Evolutionary conservation across 2,329 filamentous ascomycete genomes (phyloP).

Genomic region (Alternaria brassicae): DNA sequence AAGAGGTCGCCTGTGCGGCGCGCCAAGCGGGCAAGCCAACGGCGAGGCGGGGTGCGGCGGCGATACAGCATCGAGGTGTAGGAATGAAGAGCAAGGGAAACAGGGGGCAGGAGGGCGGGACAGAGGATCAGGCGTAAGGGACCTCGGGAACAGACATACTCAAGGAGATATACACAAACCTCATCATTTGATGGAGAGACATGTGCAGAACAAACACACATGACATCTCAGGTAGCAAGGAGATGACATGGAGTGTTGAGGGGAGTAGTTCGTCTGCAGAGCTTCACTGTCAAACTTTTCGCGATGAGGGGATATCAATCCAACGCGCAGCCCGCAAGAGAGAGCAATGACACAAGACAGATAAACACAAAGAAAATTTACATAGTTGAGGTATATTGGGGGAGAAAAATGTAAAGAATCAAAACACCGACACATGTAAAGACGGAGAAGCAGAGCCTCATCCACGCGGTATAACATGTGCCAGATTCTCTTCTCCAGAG

Average conservation of each 20-base stretch:
- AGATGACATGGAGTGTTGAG: neutral
- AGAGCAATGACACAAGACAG: conserved; percentile 47
- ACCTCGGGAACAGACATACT: conserved; percentile 52
- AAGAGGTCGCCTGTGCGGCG: conserved; percentile 18
- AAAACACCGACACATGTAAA: conserved; percentile 47
- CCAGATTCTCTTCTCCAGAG: conserved; percentile 35
- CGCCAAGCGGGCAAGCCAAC: conserved; percentile 50
- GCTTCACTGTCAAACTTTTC: conserved; percentile 24
- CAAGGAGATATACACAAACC: conserved; percentile 48
- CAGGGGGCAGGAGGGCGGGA: conserved; percentile 49
- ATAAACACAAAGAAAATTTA: conserved; percentile 44
- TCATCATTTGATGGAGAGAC: conserved; percentile 31
- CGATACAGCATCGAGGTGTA: conserved; percentile 33
- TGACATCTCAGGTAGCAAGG: conserved; percentile 5
- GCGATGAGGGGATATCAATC: conserved; percentile 48
- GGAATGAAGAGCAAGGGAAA: conserved; percentile 34
- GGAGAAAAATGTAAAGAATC: conserved; percentile 32
- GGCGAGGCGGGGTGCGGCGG: conserved; percentile 35
- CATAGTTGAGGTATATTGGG: conserved; percentile 29
- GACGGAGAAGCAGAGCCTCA: conserved; percentile 46
- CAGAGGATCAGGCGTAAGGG: conserved; percentile 52
- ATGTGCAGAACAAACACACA: conserved; percentile 13
- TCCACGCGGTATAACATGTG: conserved; percentile 46
- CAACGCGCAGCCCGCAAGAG: conserved; percentile 43
- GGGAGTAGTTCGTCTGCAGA: conserved; percentile 1